These are phyloP conservation scores for Cajanus cajan DNA, from an alignment of 306 rosid genomes.

Conservation along the genomic window DNA sequence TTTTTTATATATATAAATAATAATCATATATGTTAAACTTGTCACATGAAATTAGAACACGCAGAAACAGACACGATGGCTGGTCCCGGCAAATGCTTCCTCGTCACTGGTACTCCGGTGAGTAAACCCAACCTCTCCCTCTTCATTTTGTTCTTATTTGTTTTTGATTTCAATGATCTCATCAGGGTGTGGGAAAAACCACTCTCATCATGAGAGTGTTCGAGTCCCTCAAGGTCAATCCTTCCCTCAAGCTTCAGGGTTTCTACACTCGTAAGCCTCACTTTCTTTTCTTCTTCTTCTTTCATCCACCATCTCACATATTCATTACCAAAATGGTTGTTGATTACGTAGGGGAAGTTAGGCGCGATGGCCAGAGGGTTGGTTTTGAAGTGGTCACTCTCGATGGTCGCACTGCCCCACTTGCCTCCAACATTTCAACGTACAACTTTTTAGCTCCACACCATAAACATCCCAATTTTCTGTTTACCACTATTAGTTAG, in stretches of 20 bases:
- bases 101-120: slow-evolving; percentile 78
- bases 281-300: background rate
- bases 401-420: slow-evolving; percentile 68
- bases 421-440: slow-evolving; percentile 68
- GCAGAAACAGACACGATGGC: slow-evolving; percentile 26
- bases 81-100: slow-evolving; percentile 61
- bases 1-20: too few species aligned
- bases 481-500: background rate
- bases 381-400: slow-evolving; percentile 82
- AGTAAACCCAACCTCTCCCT: background rate
- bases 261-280: slow-evolving; percentile 68
- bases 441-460: background rate
- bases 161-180: background rate
- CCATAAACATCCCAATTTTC: slow-evolving; percentile 4
- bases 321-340: background rate
- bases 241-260: slow-evolving; percentile 69
- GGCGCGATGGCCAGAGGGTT: slow-evolving; percentile 54
- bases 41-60: too few species aligned
- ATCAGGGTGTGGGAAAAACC: slow-evolving; percentile 84
- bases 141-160: background rate
- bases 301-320: background rate
- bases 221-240: slow-evolving; percentile 55
- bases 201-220: slow-evolving; percentile 58
- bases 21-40: too few species aligned
- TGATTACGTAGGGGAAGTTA: slow-evolving; percentile 64